Evolutionary conservation across 768 basidiomycete species (phyloP).

Genomic region (Cystofilobasidium capitatum): DNA sequence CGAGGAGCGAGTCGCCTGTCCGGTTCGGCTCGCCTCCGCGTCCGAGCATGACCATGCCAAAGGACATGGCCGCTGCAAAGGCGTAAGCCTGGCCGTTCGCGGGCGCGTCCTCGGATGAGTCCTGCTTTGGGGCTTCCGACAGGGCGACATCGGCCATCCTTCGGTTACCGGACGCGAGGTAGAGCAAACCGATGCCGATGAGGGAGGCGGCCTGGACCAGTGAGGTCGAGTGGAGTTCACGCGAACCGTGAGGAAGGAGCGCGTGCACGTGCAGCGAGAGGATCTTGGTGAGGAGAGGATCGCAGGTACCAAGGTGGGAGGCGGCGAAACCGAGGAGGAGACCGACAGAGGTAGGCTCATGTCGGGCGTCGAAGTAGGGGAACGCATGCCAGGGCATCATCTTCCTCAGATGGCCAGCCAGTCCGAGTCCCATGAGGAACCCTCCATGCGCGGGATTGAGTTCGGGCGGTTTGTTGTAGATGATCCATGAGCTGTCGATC

Average conservation of each 20-base stretch:
- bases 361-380: conserved; percentile 86
- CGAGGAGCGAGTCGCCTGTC: conserved; percentile 62
- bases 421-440: conserved; percentile 80
- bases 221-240: conserved; percentile 81
- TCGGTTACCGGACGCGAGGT: conserved; percentile 75
- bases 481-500: conserved; percentile 83
- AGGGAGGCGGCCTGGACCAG: conserved; percentile 83
- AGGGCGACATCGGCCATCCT: conserved; percentile 90
- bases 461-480: conserved; percentile 87
- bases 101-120: conserved; percentile 48
- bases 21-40: conserved; percentile 56
- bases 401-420: conserved; percentile 79
- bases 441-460: conserved; percentile 93
- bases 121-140: conserved; percentile 62
- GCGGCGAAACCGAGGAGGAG: conserved; percentile 87
- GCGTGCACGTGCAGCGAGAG: conserved; percentile 89
- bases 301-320: conserved; percentile 73
- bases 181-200: conserved; percentile 76
- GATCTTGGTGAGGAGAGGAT: conserved; percentile 79
- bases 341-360: conserved; percentile 88
- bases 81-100: conserved; percentile 88
- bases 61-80: conserved; percentile 74
- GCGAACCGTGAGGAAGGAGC: conserved; percentile 70
- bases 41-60: conserved; percentile 94
- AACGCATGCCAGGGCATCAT: conserved; percentile 95